A percentile compares a stretch with the other conserved stretches of the same genome.
These are phyloP conservation scores for Globisporangium paddicum DNA, from an alignment of 352 stramenopile species.

Conservation along the genomic window DNA sequence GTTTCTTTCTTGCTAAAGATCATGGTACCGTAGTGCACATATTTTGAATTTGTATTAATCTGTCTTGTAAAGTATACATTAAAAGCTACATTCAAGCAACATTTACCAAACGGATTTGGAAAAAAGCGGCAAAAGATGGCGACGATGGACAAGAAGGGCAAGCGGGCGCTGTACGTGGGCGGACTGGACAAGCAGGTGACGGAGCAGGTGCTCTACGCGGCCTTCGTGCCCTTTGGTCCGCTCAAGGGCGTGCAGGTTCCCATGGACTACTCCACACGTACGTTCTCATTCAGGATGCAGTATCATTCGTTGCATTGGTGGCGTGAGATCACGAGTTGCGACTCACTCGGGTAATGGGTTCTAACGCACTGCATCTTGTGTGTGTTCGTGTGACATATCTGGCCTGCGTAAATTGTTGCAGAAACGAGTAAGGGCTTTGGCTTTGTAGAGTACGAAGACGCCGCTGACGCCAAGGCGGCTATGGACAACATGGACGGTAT, in stretches of 20 bases:
- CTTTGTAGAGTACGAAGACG: conserved; percentile 93
- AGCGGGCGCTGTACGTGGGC: conserved; percentile 87
- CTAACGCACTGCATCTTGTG: too few species aligned
- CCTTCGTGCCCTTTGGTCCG: conserved; percentile 80
- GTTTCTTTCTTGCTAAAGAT: conserved; percentile 13
- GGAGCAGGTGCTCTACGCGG: conserved; percentile 81
- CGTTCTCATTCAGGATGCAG: conserved; percentile 9
- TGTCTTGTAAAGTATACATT: neutral
- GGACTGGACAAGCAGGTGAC: conserved; percentile 87
- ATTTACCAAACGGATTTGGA: neutral
- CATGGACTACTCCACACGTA: conserved; percentile 66
- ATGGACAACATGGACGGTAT: conserved; percentile 96
- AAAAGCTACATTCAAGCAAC: neutral
- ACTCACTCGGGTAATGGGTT: too few species aligned
- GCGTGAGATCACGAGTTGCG: too few species aligned
- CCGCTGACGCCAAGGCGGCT: conserved; percentile 82
- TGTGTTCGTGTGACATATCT: conserved; percentile 1
- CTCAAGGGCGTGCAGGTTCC: conserved; percentile 81
- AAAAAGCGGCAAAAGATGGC: conserved; percentile 16
- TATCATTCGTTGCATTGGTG: neutral
- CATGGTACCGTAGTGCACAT: conserved; percentile 3
- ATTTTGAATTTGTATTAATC: neutral
- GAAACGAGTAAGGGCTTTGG: conserved; percentile 89
- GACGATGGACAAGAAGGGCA: conserved; percentile 39
- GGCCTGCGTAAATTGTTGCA: conserved; percentile 11